These are phyloP conservation scores for Jatropha curcas DNA, from an alignment of 345 rosid species.

Conservation along the genomic window DNA sequence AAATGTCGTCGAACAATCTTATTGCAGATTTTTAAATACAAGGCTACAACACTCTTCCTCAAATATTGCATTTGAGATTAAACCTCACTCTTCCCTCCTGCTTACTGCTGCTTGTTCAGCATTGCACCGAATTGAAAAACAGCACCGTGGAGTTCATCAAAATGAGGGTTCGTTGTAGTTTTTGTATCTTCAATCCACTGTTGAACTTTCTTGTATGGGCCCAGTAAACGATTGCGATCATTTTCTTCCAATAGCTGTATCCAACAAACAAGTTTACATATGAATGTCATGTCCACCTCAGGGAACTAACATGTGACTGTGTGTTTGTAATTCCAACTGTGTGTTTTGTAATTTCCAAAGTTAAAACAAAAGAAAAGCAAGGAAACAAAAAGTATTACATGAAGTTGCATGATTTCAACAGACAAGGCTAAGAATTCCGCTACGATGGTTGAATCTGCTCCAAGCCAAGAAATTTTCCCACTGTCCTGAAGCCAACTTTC, in stretches of 20 bases:
- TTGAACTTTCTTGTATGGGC: slow-evolving; percentile 66
- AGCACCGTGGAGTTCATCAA: slow-evolving; percentile 62
- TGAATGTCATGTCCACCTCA: background rate
- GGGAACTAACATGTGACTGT: background rate
- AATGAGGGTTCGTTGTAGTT: slow-evolving; percentile 62
- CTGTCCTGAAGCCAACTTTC: no score
- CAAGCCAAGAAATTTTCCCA: slow-evolving; percentile 69
- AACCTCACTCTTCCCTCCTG: slow-evolving; percentile 24
- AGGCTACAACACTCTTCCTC: background rate
- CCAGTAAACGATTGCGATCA: slow-evolving; percentile 50
- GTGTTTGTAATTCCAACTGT: no score
- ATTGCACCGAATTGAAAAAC: slow-evolving; percentile 42
- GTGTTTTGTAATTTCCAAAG: no score
- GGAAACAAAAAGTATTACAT: slow-evolving; percentile 42
- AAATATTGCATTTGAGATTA: slow-evolving; percentile 1
- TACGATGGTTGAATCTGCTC: slow-evolving; percentile 74
- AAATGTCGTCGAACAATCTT: no score
- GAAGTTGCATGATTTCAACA: slow-evolving; percentile 81
- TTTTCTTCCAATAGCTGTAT: slow-evolving; percentile 60
- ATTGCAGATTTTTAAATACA: background rate
- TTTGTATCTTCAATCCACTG: slow-evolving; percentile 71
- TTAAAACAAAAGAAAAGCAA: background rate
- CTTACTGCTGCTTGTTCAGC: slow-evolving; percentile 30
- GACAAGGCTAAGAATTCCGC: slow-evolving; percentile 85
- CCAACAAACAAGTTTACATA: background rate